Evolutionary conservation across 2,329 filamentous ascomycete species (phyloP), one percentile per base, ranked within the genome.

Genomic region (Arthrobotrys conoides): DNA sequence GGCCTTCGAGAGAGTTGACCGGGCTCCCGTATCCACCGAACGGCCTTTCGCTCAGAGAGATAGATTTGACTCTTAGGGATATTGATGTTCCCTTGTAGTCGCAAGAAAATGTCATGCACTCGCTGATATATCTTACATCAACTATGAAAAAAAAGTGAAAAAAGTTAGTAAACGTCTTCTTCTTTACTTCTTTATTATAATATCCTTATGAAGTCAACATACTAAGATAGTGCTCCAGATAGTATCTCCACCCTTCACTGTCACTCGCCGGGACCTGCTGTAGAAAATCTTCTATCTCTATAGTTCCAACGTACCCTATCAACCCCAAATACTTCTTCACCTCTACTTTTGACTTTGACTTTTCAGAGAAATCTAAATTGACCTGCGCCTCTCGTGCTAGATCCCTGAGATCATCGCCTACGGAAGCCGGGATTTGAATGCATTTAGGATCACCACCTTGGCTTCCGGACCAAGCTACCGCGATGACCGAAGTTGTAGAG

Each of bases 201-300:
- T 33, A 6, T 16, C 4, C n/a, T 41, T 3, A 8, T 20, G 33
- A 38, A 44, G 22, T 33, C 57, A 48, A 81, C 81, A 53, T 71
- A 82, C 81, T 67, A 10, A 82, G 71, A 57, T 80, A 80, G 73
- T 82, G 81, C 71, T 82, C 81, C 51, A 82, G 71, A 53, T 81
- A 81, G 59, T 79, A 81, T 46, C 61, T 80, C 82, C 82, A 82
- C 5, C 81, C 81, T 24, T 82, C 79, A 12, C 63, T 65, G 36
- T 80, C 76, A 10, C 48, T 38, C 2, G 69, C 69, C 53, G 64
- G 57, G n/a, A 82, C 71, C 22, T 41, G 65, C 12, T 71, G 67
- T 22, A 76, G 57, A 48, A 80, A 63, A 53, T 82, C 82, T 44
- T 76, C 80, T 5, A 82, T 59, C 18, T 76, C 63, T 5, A 82